A percentile compares a stretch with the other conserved stretches of the same genome.
phyloP scores from a whole-genome alignment of 352 stramenopile species.

The Phytophthora fragariaefolia region DNA sequence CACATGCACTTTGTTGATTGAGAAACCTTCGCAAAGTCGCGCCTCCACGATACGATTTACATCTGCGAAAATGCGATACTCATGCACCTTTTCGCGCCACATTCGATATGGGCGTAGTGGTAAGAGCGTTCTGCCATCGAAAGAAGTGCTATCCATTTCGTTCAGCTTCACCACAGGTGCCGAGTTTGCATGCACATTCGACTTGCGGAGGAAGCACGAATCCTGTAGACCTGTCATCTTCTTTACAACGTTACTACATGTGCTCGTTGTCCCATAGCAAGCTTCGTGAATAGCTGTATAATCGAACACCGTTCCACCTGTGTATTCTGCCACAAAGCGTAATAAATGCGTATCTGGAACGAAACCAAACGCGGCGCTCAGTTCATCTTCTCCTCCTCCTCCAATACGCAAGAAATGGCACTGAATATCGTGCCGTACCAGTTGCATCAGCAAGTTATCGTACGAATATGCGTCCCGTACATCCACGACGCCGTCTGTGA shows the following conservation, averaged over 20 bases:
- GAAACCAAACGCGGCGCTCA: slow-evolving; percentile 82
- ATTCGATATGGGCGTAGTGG: slow-evolving; percentile 82
- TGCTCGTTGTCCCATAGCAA: slow-evolving; percentile 47
- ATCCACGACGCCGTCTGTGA: slow-evolving; percentile 89
- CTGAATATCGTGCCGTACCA: slow-evolving; percentile 88
- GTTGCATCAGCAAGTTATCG: slow-evolving; percentile 88
- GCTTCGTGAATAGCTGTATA: slow-evolving; percentile 64
- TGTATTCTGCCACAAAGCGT: slow-evolving; percentile 78
- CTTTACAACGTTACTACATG: slow-evolving; percentile 39
- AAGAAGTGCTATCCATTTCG: slow-evolving; percentile 73
- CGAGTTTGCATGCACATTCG: slow-evolving; percentile 73
- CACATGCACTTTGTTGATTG: slow-evolving; percentile 82
- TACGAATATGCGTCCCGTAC: slow-evolving; percentile 79
- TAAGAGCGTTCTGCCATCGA: slow-evolving; percentile 65
- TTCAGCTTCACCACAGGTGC: slow-evolving; percentile 72
- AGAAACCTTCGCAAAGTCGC: slow-evolving; percentile 82
- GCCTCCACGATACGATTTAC: slow-evolving; percentile 85
- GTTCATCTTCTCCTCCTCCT: slow-evolving; percentile 53
- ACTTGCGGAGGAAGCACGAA: slow-evolving; percentile 67
- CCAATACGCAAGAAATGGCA: slow-evolving; percentile 86
- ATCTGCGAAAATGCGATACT: slow-evolving; percentile 87
- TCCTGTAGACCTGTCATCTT: slow-evolving; percentile 74
- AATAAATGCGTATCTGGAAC: slow-evolving; percentile 85
- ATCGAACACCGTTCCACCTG: slow-evolving; percentile 70
- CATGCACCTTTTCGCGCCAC: slow-evolving; percentile 89